phyloP scores from a whole-genome alignment of 2,329 filamentous ascomycete genomes.

The Fusarium fracticaudum region DNA sequence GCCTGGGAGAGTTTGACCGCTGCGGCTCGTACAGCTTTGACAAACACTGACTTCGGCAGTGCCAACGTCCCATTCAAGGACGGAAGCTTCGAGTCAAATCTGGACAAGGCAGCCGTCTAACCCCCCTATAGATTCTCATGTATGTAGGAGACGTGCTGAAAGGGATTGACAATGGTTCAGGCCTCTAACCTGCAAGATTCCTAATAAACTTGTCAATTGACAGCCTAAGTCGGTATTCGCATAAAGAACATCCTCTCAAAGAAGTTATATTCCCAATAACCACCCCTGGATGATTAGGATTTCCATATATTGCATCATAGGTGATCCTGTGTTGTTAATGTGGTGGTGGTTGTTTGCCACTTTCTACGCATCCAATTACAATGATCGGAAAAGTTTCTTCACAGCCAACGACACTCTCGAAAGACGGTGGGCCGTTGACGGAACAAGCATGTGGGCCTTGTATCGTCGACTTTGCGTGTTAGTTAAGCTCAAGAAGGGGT shows the following conservation, averaged over 20 bases:
- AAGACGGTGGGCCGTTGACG: slow-evolving; percentile 11
- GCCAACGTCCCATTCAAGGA: slow-evolving; percentile 56
- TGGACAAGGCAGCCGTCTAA: slow-evolving; percentile 33
- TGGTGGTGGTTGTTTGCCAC: slow-evolving; percentile 7
- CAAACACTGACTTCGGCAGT: slow-evolving; percentile 53
- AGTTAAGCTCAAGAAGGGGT: slow-evolving; percentile 20
- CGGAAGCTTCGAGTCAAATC: slow-evolving; percentile 38
- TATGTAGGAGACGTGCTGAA: not conserved
- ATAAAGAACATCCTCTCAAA: not conserved
- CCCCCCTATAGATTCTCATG: not conserved
- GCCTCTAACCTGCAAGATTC: not conserved
- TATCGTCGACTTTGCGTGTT: slow-evolving; percentile 1
- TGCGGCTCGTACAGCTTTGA: slow-evolving; percentile 50
- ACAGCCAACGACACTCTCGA: slow-evolving; percentile 10
- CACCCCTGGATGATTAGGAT: not conserved
- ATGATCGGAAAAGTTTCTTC: not conserved
- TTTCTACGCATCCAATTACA: not conserved
- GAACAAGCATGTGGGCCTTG: slow-evolving; percentile 32
- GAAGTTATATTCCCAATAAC: not conserved
- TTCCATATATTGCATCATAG: slow-evolving; percentile 1
- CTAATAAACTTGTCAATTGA: not conserved
- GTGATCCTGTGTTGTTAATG: not conserved
- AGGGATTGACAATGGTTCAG: not conserved
- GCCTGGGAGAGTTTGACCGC: slow-evolving; percentile 55
- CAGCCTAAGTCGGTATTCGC: not conserved